Evolutionary conservation across 495 filamentous ascomycete species (phyloP).

Genomic region (Opeltia flavorubescens): DNA sequence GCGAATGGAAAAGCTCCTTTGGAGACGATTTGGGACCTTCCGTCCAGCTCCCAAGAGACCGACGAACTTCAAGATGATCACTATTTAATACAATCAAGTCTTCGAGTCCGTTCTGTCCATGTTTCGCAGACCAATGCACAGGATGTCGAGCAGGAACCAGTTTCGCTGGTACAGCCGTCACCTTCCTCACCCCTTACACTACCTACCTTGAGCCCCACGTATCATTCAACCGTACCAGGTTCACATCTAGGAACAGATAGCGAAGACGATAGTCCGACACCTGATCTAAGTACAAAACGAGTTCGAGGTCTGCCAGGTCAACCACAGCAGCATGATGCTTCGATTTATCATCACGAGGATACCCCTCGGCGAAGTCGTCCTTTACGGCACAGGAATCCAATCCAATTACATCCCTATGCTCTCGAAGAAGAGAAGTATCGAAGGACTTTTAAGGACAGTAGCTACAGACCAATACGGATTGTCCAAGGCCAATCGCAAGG

Average conservation of each 20-base stretch:
- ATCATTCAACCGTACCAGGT: neutral
- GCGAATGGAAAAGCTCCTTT: neutral
- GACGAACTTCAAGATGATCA: slow-evolving; percentile 14
- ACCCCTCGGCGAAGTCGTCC: slow-evolving; percentile 13
- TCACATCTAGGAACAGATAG: neutral
- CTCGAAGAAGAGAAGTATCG: slow-evolving; percentile 55
- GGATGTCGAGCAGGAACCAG: neutral
- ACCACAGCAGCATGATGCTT: neutral
- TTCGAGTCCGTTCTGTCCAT: neutral
- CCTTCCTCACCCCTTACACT: neutral
- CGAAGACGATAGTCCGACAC: neutral
- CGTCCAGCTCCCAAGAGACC: neutral
- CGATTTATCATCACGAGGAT: neutral
- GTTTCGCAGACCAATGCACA: neutral
- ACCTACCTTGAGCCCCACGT: neutral
- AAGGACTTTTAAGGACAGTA: slow-evolving; percentile 42
- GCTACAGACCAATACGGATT: slow-evolving; percentile 47
- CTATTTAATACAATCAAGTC: slow-evolving; percentile 1
- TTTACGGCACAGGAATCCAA: slow-evolving; percentile 55
- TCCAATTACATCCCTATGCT: slow-evolving; percentile 61
- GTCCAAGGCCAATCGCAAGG: slow-evolving; percentile 17
- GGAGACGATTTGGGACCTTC: neutral
- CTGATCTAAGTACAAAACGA: neutral
- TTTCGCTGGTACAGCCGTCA: neutral
- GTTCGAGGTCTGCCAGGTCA: neutral